These are phyloP conservation scores for Mortierella sp. DNA, from an alignment of 371 early-diverging fungal species.

Conservation along the genomic window DNA sequence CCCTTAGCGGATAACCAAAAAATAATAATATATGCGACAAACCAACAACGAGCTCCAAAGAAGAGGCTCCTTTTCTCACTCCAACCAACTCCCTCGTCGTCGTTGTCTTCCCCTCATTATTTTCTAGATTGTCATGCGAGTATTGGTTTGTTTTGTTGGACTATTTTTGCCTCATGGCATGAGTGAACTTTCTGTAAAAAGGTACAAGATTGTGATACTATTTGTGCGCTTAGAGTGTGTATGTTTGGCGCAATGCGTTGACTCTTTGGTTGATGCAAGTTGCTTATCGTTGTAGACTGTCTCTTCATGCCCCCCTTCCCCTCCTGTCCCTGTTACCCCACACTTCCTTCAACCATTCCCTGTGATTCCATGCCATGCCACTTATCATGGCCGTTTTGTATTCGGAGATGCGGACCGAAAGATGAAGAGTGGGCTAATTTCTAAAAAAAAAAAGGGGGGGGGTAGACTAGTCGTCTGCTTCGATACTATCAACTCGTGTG, in stretches of 20 bases:
- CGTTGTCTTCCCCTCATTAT: too few relatives aligned
- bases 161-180: neutral
- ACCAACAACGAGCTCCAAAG: too few relatives aligned
- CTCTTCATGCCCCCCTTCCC: neutral
- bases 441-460: neutral
- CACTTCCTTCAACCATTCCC: neutral
- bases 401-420: constrained; percentile 6
- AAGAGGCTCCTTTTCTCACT: too few relatives aligned
- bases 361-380: neutral
- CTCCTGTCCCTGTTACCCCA: neutral
- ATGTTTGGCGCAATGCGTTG: neutral
- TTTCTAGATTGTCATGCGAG: constrained; percentile 1
- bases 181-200: neutral
- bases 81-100: too few relatives aligned
- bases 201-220: neutral
- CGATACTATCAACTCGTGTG: too few relatives aligned
- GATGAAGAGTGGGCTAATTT: neutral
- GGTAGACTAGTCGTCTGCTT: neutral
- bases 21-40: too few relatives aligned
- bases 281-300: neutral
- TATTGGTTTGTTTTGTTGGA: neutral
- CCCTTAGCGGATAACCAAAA: constrained; percentile 1
- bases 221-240: neutral
- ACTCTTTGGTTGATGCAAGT: neutral
- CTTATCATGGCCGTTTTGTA: neutral